phyloP scores from a whole-genome alignment of 2,329 filamentous ascomycete species.

The Colletotrichum sp. region DNA sequence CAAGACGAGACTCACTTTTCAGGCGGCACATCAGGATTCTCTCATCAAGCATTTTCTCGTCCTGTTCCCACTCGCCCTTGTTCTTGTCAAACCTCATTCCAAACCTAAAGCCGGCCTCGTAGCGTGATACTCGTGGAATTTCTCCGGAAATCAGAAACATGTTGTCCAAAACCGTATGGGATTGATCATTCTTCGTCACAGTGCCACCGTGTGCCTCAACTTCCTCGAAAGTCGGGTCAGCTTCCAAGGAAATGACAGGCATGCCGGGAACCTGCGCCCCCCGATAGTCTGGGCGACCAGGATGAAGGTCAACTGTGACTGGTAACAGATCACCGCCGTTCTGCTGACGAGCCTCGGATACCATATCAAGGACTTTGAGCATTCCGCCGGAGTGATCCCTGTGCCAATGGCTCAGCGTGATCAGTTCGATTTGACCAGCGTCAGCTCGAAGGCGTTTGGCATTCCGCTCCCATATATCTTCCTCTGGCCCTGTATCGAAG shows the following conservation, averaged over 20 bases:
- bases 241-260: constrained; percentile 51
- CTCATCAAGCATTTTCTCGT: constrained; percentile 57
- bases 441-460: constrained; percentile 38
- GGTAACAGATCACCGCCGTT: neutral
- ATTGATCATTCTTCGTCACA: constrained; percentile 39
- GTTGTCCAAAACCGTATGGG: constrained; percentile 51
- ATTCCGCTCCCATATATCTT: constrained; percentile 55
- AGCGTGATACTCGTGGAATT: constrained; percentile 53
- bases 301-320: constrained; percentile 55
- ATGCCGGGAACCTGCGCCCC: constrained; percentile 39
- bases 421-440: constrained; percentile 35
- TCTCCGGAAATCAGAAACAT: constrained; percentile 59
- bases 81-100: constrained; percentile 46
- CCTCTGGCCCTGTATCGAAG: constrained; percentile 60
- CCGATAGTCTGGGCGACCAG: constrained; percentile 53
- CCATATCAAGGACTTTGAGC: constrained; percentile 50
- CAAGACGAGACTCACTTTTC: constrained; percentile 42
- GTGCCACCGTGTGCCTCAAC: constrained; percentile 30
- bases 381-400: constrained; percentile 60
- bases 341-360: constrained; percentile 38
- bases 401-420: constrained; percentile 60
- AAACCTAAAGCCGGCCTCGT: constrained; percentile 51
- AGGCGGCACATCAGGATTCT: constrained; percentile 58
- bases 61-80: constrained; percentile 47
- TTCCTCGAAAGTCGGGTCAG: constrained; percentile 56